Percentiles rank a stretch among this genome's conserved stretches.
Evolutionary conservation across 139 green algal genomes (phyloP).

Genomic region (Ettlia oleoabundans): DNA sequence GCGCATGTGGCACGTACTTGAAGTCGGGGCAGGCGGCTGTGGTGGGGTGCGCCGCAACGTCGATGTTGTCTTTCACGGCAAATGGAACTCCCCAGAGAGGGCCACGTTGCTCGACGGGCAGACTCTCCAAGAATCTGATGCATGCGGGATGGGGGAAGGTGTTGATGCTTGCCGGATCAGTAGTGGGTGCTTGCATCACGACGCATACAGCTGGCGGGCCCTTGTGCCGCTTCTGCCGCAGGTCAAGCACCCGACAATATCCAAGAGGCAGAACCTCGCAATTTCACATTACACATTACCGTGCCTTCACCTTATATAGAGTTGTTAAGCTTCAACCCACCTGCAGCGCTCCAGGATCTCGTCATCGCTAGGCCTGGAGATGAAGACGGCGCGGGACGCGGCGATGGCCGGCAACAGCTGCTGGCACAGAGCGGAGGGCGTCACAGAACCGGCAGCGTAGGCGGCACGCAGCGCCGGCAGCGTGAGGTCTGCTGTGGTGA

Average conservation of each 20-base stretch:
- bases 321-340: too few relatives aligned
- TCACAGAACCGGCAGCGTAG: conserved; percentile 48
- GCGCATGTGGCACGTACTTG: conserved; percentile 52
- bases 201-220: background rate
- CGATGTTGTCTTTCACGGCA: conserved; percentile 88
- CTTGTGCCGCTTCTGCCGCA: too few relatives aligned
- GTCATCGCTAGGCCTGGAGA: conserved; percentile 33
- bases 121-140: conserved; percentile 52
- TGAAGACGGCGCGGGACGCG: conserved; percentile 44
- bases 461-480: conserved; percentile 43
- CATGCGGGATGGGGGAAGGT: too few relatives aligned
- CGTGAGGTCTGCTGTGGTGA: conserved; percentile 30
- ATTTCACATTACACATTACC: too few relatives aligned
- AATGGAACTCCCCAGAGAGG: conserved; percentile 76
- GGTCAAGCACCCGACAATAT: too few relatives aligned
- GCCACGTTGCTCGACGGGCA: conserved; percentile 39
- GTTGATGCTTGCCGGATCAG: too few relatives aligned
- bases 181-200: too few relatives aligned
- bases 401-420: conserved; percentile 47
- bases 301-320: too few relatives aligned
- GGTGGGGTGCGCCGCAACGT: conserved; percentile 72
- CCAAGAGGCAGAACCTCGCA: too few relatives aligned
- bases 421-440: conserved; percentile 46
- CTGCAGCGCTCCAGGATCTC: conserved; percentile 50
- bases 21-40: conserved; percentile 76